Conservation (phyloP, 73 alveolate species). For the Paramecium pentaurelia region DNA sequence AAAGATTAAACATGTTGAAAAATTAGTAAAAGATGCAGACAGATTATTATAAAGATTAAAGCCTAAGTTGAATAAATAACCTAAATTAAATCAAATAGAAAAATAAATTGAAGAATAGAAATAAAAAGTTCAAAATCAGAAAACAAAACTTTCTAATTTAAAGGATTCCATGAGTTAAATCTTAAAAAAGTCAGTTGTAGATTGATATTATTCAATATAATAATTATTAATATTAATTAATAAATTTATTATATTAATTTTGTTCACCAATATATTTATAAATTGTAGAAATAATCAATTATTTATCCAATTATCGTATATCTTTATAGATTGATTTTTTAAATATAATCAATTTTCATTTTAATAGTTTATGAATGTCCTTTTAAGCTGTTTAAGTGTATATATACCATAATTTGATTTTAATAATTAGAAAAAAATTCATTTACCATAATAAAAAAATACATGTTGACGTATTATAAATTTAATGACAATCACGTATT, state of each 20-base stretch:
- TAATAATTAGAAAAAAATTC: not conserved
- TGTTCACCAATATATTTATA: not conserved
- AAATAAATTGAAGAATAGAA: conserved; percentile 21
- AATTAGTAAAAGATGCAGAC: conserved; percentile 54
- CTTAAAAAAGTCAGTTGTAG: conserved; percentile 35
- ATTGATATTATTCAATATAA: conserved; percentile 2
- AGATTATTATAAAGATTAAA: conserved; percentile 52
- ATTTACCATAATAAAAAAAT: not conserved
- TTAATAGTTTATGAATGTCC: not conserved
- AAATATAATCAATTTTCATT: not conserved
- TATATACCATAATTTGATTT: not conserved
- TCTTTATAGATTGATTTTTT: not conserved
- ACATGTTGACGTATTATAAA: not conserved
- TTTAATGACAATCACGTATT: not conserved
- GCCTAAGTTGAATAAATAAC: not conserved
- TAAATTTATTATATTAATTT: not conserved
- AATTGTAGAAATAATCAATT: not conserved
- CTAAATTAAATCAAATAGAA: conserved; percentile 2
- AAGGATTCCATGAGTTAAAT: conserved; percentile 48
- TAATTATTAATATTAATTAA: not conserved
- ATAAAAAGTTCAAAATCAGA: not conserved
- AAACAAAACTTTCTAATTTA: conserved; percentile 5
- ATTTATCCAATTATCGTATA: not conserved
- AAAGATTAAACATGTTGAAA: conserved; percentile 55
- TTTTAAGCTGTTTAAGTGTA: not conserved